These are phyloP conservation scores for Luffa acutangula DNA, from an alignment of 306 rosid genomes.

Conservation along the genomic window DNA sequence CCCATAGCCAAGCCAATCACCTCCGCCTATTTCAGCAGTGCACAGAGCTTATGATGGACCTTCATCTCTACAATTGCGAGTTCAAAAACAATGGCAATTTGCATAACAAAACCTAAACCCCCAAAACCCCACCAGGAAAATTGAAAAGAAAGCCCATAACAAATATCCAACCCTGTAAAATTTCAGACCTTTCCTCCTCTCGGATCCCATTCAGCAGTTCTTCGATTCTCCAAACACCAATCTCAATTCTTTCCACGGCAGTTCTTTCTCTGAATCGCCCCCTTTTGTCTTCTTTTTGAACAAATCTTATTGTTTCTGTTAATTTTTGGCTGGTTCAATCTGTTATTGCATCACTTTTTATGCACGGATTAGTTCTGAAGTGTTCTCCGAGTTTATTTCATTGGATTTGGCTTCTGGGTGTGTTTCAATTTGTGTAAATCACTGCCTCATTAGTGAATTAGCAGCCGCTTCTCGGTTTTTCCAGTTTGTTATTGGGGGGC, in stretches of 20 bases:
- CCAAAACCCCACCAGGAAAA: slow-evolving; percentile 6
- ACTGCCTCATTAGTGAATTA: not conserved
- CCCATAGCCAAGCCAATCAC: not conserved
- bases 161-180: not conserved
- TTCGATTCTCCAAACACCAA: not conserved
- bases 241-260: not conserved
- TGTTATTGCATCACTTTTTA: not conserved
- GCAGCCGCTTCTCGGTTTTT: not conserved
- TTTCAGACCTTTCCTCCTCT: not conserved
- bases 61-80: not conserved
- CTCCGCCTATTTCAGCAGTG: not conserved
- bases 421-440: slow-evolving; percentile 1
- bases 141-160: not conserved
- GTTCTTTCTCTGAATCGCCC: not conserved
- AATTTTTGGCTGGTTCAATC: not conserved
- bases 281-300: not conserved
- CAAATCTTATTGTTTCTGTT: not conserved
- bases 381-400: not conserved
- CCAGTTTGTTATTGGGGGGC: not conserved
- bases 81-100: not conserved
- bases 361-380: not conserved
- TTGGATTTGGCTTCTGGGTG: slow-evolving; percentile 1
- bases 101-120: slow-evolving; percentile 4
- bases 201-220: not conserved
- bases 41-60: slow-evolving; percentile 14